A percentile compares a stretch with the other conserved stretches of the same genome.
These are phyloP conservation scores for Saccharomycopsis babjevae DNA, from an alignment of 805 yeast species.

Conservation along the genomic window DNA sequence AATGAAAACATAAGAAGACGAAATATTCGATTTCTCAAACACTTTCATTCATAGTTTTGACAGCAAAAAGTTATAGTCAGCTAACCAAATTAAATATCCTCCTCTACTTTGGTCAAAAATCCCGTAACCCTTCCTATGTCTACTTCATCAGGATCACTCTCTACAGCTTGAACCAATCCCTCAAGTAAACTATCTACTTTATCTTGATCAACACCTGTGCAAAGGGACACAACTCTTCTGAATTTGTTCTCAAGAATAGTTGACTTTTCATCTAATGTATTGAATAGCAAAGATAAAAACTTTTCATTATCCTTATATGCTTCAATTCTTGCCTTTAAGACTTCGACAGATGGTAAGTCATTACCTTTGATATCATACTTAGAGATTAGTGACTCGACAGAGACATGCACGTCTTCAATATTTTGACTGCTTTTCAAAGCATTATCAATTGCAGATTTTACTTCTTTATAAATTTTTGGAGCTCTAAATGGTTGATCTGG, in stretches of 20 bases:
- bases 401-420: background rate
- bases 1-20: no score
- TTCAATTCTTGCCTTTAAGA: slow-evolving; percentile 65
- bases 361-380: slow-evolving; percentile 25
- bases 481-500: slow-evolving; percentile 90
- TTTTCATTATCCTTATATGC: slow-evolving; percentile 70
- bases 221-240: slow-evolving; percentile 76
- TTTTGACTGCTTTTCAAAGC: background rate
- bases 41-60: no score
- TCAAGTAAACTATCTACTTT: slow-evolving; percentile 75
- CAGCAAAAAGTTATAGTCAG: no score
- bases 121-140: slow-evolving; percentile 48
- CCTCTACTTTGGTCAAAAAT: slow-evolving; percentile 41
- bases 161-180: slow-evolving; percentile 83
- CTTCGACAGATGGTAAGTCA: slow-evolving; percentile 27
- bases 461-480: slow-evolving; percentile 44
- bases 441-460: slow-evolving; percentile 33
- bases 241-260: slow-evolving; percentile 62
- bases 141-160: slow-evolving; percentile 66
- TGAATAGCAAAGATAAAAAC: slow-evolving; percentile 42
- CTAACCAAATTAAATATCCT: slow-evolving; percentile 8
- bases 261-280: slow-evolving; percentile 42
- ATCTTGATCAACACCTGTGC: slow-evolving; percentile 78
- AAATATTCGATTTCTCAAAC: no score
- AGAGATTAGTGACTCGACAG: slow-evolving; percentile 9